phyloP scores from a whole-genome alignment of 1,139 yeast genomes.

The Yamadazyma spencermartinsiae region DNA sequence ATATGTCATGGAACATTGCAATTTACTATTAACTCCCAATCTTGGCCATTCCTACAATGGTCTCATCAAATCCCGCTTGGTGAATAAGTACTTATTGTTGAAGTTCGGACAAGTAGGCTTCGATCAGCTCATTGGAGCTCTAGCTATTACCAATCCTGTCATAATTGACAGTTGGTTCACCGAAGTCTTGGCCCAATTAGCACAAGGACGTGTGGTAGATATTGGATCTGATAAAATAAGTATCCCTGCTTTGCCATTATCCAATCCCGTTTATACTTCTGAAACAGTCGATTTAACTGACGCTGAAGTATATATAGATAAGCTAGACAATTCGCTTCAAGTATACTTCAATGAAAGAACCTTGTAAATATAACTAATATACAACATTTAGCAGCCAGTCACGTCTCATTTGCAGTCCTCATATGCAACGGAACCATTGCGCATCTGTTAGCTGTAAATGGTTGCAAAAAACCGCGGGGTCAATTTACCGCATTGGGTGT shows the following conservation, averaged over 20 bases:
- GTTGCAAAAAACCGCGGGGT: constrained; percentile 2
- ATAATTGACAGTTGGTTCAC: constrained; percentile 6
- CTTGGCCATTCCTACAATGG: constrained; percentile 5
- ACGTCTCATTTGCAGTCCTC: background rate
- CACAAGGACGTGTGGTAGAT: background rate
- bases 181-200: background rate
- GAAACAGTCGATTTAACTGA: background rate
- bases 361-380: background rate
- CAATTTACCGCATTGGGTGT: constrained; percentile 11
- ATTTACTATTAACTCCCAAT: background rate
- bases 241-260: background rate
- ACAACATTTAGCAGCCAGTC: too few relatives aligned
- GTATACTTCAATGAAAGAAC: constrained; percentile 1
- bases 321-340: constrained; percentile 16
- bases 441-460: background rate
- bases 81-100: constrained; percentile 8
- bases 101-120: constrained; percentile 13
- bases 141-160: constrained; percentile 4
- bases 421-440: background rate
- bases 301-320: constrained; percentile 10
- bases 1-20: constrained; percentile 6
- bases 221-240: background rate
- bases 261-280: background rate
- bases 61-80: constrained; percentile 4
- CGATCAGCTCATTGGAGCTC: constrained; percentile 13